Conservation (phyloP, 371 early-diverging fungal genomes). For the Apophysomyces sp. region DNA sequence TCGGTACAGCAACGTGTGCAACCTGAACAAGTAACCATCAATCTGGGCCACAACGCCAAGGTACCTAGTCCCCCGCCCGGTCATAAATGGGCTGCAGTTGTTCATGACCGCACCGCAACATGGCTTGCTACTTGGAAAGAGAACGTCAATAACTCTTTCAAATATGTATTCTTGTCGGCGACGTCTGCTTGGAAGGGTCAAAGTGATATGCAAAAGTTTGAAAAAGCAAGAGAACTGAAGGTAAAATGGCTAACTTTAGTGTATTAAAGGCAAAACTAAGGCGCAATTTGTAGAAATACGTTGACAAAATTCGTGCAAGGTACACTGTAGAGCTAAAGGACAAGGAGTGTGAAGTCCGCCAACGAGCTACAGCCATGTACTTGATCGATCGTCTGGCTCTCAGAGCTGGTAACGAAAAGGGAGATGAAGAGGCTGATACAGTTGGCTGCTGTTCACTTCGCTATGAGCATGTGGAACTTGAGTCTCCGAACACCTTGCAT, state of each 20-base stretch:
- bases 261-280: neutral
- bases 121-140: constrained; percentile 99
- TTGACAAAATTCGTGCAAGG: constrained; percentile 73
- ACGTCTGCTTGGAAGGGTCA: constrained; percentile 93
- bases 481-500: constrained; percentile 72
- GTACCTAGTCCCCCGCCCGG: constrained; percentile 88
- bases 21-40: constrained; percentile 94
- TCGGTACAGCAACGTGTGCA: constrained; percentile 66
- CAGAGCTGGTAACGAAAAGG: constrained; percentile 98
- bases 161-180: constrained; percentile 95
- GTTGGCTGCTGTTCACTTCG: constrained; percentile 98
- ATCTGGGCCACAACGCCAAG: constrained; percentile 77
- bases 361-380: constrained; percentile 94
- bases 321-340: constrained; percentile 80
- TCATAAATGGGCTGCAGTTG: constrained; percentile 86
- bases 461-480: constrained; percentile 87
- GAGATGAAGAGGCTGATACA: constrained; percentile 97
- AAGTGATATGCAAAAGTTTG: constrained; percentile 95
- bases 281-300: constrained; percentile 49
- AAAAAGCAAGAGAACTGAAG: constrained; percentile 91
- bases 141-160: constrained; percentile 87
- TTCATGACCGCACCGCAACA: constrained; percentile 90
- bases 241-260: constrained; percentile 23
- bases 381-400: constrained; percentile 94
- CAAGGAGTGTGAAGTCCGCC: constrained; percentile 76